Conservation (phyloP, 371 early-diverging fungal species). For the Batrachochytrium dendrobatidis region DNA sequence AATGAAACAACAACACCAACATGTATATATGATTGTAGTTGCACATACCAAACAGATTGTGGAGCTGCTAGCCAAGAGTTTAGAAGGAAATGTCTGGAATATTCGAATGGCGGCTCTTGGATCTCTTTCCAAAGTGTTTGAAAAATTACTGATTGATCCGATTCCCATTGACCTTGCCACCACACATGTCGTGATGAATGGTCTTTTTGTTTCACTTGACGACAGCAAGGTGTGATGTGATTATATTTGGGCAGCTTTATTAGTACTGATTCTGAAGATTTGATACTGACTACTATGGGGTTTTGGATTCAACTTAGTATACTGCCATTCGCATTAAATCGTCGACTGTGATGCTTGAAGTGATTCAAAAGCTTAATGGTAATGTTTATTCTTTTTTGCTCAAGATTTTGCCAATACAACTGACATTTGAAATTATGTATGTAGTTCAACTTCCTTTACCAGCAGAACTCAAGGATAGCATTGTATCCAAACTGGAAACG, state of each 20-base stretch:
- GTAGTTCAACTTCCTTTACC: too few relatives aligned
- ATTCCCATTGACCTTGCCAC: neutral
- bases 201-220: conserved; percentile 10
- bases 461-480: too few relatives aligned
- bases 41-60: conserved; percentile 31
- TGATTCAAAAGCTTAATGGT: too few relatives aligned
- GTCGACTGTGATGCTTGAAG: neutral
- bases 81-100: conserved; percentile 65
- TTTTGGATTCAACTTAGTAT: neutral
- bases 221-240: conserved; percentile 22
- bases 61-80: conserved; percentile 33
- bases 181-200: conserved; percentile 4
- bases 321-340: neutral
- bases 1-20: conserved; percentile 35
- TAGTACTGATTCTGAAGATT: neutral
- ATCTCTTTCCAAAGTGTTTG: conserved; percentile 45
- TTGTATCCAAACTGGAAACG: too few relatives aligned
- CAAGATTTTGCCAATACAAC: too few relatives aligned
- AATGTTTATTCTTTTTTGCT: too few relatives aligned
- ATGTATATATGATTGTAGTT: conserved; percentile 10
- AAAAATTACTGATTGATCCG: conserved; percentile 7
- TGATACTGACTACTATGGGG: neutral
- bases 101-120: conserved; percentile 57
- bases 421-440: too few relatives aligned
- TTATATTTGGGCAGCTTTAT: neutral